Evolutionary conservation across 805 yeast genomes (phyloP).

Genomic region (Candida quercuum): DNA sequence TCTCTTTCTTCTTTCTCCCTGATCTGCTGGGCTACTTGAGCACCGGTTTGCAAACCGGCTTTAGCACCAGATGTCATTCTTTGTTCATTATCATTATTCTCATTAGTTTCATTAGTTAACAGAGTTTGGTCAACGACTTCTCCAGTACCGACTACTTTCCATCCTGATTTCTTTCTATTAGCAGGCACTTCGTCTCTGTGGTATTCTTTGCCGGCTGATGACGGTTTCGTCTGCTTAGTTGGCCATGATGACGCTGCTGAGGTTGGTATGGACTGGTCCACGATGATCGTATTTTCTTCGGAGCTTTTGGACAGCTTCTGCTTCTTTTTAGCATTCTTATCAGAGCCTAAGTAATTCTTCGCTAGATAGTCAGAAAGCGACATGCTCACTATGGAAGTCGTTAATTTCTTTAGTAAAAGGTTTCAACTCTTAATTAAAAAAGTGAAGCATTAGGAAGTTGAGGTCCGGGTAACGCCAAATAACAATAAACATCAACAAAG

Average conservation of each 20-base stretch:
- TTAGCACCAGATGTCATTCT: slow-evolving; percentile 28
- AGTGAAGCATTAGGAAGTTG: too few relatives aligned
- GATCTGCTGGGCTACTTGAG: slow-evolving; percentile 33
- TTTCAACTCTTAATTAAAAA: too few relatives aligned
- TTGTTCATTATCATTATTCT: slow-evolving; percentile 1
- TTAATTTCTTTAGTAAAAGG: too few relatives aligned
- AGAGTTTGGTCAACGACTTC: slow-evolving; percentile 7
- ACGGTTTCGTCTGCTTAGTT: too few relatives aligned
- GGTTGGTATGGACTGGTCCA: too few relatives aligned
- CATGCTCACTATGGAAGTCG: slow-evolving; percentile 30
- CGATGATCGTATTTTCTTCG: slow-evolving; percentile 4
- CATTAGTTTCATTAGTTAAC: neutral
- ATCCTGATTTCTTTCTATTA: slow-evolving; percentile 6
- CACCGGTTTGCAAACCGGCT: slow-evolving; percentile 45
- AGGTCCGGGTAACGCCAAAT: too few relatives aligned
- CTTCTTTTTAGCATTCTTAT: slow-evolving; percentile 24
- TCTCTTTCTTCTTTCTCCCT: slow-evolving; percentile 26
- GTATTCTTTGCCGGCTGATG: slow-evolving; percentile 7
- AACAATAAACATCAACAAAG: too few relatives aligned
- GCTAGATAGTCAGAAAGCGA: slow-evolving; percentile 42
- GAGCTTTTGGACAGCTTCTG: slow-evolving; percentile 15
- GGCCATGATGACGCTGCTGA: too few relatives aligned
- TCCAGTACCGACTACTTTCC: slow-evolving; percentile 20
- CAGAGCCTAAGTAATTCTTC: slow-evolving; percentile 34
- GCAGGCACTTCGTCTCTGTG: slow-evolving; percentile 5